Conservation (phyloP, 2,329 filamentous ascomycete species). For the Ophiocordyceps camponoti-leonardi region DNA sequence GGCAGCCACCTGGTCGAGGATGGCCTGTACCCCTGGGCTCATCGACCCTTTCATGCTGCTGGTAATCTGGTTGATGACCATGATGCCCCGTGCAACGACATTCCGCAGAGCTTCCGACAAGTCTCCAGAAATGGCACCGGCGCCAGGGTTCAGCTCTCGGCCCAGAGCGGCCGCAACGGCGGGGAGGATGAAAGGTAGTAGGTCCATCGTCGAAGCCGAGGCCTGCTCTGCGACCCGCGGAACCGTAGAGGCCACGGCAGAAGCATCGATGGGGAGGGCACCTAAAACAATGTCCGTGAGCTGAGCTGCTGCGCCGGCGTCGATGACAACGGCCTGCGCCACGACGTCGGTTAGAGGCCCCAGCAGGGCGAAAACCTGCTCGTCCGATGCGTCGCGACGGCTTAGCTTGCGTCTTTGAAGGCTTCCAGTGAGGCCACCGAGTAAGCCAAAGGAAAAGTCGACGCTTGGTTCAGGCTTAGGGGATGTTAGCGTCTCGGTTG, state of each 20-base stretch:
- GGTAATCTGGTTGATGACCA: slow-evolving; percentile 7
- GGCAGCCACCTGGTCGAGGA: slow-evolving; percentile 7
- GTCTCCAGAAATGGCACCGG: not conserved
- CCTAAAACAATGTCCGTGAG: slow-evolving; percentile 7
- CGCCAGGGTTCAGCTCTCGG: slow-evolving; percentile 1
- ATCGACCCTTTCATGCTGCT: slow-evolving; percentile 1
- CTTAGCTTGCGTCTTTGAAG: not conserved
- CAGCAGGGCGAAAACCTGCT: slow-evolving; percentile 5
- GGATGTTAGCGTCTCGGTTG: not conserved
- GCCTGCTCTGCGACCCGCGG: slow-evolving; percentile 4
- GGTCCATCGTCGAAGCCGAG: slow-evolving; percentile 2
- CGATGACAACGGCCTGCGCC: slow-evolving; percentile 4
- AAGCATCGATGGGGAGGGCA: slow-evolving; percentile 6
- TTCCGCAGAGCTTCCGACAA: slow-evolving; percentile 3
- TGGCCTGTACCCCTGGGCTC: slow-evolving; percentile 3
- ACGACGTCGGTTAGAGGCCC: slow-evolving; percentile 6
- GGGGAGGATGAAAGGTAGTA: slow-evolving; percentile 8
- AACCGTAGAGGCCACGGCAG: slow-evolving; percentile 4
- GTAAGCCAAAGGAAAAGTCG: not conserved
- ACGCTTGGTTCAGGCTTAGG: not conserved
- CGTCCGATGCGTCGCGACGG: not conserved
- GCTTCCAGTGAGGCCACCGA: not conserved
- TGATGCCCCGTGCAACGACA: slow-evolving; percentile 6
- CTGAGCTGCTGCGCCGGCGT: slow-evolving; percentile 5
- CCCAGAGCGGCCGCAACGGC: slow-evolving; percentile 7